These are phyloP conservation scores for Coemansia sp. DNA, from an alignment of 192 early-diverging fungal species.

Conservation along the genomic window DNA sequence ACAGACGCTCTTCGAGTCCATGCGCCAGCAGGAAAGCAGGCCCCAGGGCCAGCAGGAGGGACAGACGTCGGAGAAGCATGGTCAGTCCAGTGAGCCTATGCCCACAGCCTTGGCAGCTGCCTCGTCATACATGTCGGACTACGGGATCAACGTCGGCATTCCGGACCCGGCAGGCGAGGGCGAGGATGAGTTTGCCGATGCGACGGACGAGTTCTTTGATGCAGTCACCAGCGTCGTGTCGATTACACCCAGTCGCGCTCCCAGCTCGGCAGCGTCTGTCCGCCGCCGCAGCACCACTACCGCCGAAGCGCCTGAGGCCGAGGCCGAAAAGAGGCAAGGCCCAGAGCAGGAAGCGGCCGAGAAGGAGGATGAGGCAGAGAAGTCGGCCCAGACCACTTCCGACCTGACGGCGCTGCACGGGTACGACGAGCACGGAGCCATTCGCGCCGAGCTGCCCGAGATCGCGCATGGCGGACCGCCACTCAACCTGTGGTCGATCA, in stretches of 20 bases:
- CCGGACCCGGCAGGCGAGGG: constrained; percentile 17
- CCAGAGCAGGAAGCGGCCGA: background rate
- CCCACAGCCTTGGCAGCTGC: constrained; percentile 11
- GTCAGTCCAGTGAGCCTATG: background rate
- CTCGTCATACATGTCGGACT: constrained; percentile 9
- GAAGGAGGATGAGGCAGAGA: background rate
- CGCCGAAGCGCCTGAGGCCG: background rate
- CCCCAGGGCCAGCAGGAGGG: background rate
- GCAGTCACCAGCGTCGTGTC: constrained; percentile 44
- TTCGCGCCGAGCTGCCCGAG: constrained; percentile 50
- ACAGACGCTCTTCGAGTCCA: constrained; percentile 25
- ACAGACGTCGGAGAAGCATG: no score
- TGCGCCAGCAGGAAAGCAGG: constrained; percentile 14
- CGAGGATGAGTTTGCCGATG: constrained; percentile 49
- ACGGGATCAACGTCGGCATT: constrained; percentile 4
- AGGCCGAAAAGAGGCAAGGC: background rate
- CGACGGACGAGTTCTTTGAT: constrained; percentile 64
- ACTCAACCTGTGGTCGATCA: constrained; percentile 77
- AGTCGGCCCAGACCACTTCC: background rate
- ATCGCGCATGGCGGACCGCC: constrained; percentile 53
- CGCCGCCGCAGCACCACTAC: background rate
- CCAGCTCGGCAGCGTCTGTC: background rate
- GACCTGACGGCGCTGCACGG: constrained; percentile 43
- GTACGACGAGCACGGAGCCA: constrained; percentile 9
- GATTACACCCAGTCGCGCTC: constrained; percentile 10